Conservation (phyloP, 257 asterid species). For the Vinca minor region DNA sequence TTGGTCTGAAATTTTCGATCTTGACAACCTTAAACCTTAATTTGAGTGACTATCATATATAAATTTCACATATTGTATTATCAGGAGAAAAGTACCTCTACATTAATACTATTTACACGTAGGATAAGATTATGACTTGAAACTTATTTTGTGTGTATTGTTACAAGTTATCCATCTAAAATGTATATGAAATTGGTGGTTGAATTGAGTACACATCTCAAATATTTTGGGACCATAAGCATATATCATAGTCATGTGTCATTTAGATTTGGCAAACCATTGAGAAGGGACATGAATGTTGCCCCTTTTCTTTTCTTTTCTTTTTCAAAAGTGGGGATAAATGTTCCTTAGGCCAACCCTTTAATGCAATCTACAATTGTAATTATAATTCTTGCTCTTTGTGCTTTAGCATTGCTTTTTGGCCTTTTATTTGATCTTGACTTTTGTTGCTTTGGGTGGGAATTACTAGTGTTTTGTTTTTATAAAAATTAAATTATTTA, state of each 20-base stretch:
- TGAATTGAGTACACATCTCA: constrained; percentile 1
- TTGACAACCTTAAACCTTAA: too few species aligned
- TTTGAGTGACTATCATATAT: too few species aligned
- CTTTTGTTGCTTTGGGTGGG: background rate
- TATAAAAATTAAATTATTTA: too few species aligned
- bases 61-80: too few species aligned
- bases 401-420: background rate
- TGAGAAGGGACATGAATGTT: background rate
- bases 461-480: too few species aligned
- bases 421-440: background rate
- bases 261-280: background rate
- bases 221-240: background rate
- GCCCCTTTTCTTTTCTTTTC: too few species aligned
- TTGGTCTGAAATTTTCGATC: too few species aligned
- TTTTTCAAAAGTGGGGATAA: background rate
- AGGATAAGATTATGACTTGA: too few species aligned
- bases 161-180: background rate
- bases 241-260: background rate
- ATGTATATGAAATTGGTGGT: background rate
- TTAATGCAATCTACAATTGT: background rate
- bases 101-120: too few species aligned
- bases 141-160: too few species aligned
- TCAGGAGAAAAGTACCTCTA: too few species aligned
- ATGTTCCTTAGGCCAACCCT: background rate
- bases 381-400: background rate